phyloP scores from a whole-genome alignment of 805 yeast species.

The Spathaspora passalidarum region DNA sequence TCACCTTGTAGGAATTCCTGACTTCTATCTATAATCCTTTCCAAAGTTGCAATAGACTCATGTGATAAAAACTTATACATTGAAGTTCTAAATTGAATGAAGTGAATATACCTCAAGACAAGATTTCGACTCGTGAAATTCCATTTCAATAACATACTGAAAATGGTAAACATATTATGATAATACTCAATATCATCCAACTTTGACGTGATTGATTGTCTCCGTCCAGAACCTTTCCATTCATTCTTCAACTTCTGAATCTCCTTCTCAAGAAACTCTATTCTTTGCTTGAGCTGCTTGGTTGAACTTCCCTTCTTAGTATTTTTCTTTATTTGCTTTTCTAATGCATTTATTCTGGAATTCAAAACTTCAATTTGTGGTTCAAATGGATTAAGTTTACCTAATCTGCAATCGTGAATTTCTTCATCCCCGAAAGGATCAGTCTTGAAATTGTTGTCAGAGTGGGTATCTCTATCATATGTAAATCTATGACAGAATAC shows the following conservation, averaged over 20 bases:
- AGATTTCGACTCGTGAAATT: constrained; percentile 33
- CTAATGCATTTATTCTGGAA: constrained; percentile 25
- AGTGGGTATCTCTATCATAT: constrained; percentile 58
- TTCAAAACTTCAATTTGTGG: constrained; percentile 25
- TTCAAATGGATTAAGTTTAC: constrained; percentile 22
- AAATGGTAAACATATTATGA: constrained; percentile 36
- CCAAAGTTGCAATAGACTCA: constrained; percentile 32
- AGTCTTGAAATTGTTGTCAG: not conserved
- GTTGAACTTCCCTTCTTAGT: constrained; percentile 6
- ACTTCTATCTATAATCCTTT: constrained; percentile 25
- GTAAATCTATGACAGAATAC: constrained; percentile 66
- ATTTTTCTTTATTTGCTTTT: constrained; percentile 13
- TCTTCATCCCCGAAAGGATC: constrained; percentile 22
- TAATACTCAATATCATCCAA: constrained; percentile 17
- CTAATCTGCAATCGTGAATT: constrained; percentile 29
- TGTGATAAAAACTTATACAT: constrained; percentile 30
- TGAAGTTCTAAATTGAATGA: constrained; percentile 26
- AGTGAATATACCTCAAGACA: constrained; percentile 34
- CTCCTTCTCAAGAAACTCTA: constrained; percentile 19
- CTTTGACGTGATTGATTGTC: constrained; percentile 1
- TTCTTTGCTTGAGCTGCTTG: constrained; percentile 14
- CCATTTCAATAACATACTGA: constrained; percentile 42
- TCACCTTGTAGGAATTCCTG: constrained; percentile 7
- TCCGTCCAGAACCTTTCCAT: not conserved
- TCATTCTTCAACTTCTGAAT: constrained; percentile 9